A percentile compares a stretch with the other conserved stretches of the same genome.
Conservation (phyloP, 1,284 basidiomycete genomes). For the Cryptococcus jaspeensis region DNA sequence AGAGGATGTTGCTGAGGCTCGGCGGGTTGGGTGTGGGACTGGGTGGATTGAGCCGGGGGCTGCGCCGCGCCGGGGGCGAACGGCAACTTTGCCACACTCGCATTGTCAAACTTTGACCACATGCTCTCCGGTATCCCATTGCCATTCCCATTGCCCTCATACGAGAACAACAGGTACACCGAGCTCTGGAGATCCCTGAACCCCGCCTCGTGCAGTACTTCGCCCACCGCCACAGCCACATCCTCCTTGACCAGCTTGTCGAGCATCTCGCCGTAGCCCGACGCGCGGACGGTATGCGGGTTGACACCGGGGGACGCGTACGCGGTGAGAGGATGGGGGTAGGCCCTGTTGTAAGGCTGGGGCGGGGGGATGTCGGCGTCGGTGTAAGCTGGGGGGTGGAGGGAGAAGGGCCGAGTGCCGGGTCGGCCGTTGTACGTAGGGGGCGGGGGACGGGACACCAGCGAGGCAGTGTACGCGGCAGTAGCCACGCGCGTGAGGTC, state of each 20-base stretch:
- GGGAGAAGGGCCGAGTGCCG: slow-evolving; percentile 30
- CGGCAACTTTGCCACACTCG: slow-evolving; percentile 3
- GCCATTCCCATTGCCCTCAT: slow-evolving; percentile 25
- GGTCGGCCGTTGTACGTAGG: slow-evolving; percentile 9
- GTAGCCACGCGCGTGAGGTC: slow-evolving; percentile 13
- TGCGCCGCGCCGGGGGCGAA: background rate
- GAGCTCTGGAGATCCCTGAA: slow-evolving; percentile 23
- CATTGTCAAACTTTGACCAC: slow-evolving; percentile 30
- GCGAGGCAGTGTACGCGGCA: slow-evolving; percentile 4
- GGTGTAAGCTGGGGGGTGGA: slow-evolving; percentile 23
- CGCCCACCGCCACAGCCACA: slow-evolving; percentile 26
- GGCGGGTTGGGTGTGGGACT: background rate
- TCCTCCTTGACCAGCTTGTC: slow-evolving; percentile 19
- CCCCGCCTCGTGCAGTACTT: slow-evolving; percentile 33
- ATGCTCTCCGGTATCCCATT: slow-evolving; percentile 45
- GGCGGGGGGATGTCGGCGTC: slow-evolving; percentile 34
- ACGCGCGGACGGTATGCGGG: slow-evolving; percentile 20
- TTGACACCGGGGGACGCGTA: slow-evolving; percentile 46
- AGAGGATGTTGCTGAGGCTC: background rate
- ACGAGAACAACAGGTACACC: slow-evolving; percentile 22
- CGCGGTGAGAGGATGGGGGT: slow-evolving; percentile 44
- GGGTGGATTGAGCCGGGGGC: background rate
- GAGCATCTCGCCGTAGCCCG: slow-evolving; percentile 31
- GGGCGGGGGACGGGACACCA: slow-evolving; percentile 7
- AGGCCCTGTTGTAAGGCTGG: slow-evolving; percentile 39